Percentiles rank a stretch among this genome's conserved stretches.
Conservation (phyloP, 345 rosid genomes). For the Ailanthus altissimus region DNA sequence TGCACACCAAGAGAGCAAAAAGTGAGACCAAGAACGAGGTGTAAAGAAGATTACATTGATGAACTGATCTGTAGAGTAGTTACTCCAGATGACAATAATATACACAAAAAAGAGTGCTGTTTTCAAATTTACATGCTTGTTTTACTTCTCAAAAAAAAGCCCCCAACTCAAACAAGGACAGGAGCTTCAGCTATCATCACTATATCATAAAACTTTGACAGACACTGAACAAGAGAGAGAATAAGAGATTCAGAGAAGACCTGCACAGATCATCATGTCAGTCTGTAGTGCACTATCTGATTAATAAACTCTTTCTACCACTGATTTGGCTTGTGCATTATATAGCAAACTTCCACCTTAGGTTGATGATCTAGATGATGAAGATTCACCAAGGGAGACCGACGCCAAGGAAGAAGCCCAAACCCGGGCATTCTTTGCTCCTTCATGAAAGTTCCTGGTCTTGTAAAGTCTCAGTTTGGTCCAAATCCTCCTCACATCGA, state of each 20-base stretch:
- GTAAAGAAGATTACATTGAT: slow-evolving; percentile 19
- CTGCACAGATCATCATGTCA: slow-evolving; percentile 9
- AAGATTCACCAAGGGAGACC: slow-evolving; percentile 76
- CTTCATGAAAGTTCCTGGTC: slow-evolving; percentile 69
- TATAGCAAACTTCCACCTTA: slow-evolving; percentile 18
- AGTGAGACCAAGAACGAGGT: neutral
- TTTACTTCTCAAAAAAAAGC: slow-evolving; percentile 35
- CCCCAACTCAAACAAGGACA: slow-evolving; percentile 32
- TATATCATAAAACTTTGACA: slow-evolving; percentile 14
- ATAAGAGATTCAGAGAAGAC: slow-evolving; percentile 7
- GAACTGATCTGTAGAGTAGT: slow-evolving; percentile 6
- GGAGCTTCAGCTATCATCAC: slow-evolving; percentile 33
- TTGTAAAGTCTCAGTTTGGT: slow-evolving; percentile 65
- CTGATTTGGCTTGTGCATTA: slow-evolving; percentile 9
- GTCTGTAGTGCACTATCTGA: slow-evolving; percentile 23
- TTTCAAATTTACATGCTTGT: slow-evolving; percentile 62
- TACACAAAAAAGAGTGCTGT: slow-evolving; percentile 38
- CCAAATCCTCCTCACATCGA: slow-evolving; percentile 89
- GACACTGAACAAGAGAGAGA: neutral
- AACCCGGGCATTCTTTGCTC: slow-evolving; percentile 79
- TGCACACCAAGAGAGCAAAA: neutral
- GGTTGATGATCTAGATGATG: slow-evolving; percentile 54
- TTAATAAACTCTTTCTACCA: slow-evolving; percentile 28
- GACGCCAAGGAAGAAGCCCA: slow-evolving; percentile 95
- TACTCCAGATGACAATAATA: slow-evolving; percentile 28